phyloP scores from a whole-genome alignment of 192 early-diverging fungal species.

The Coemansia sp. region DNA sequence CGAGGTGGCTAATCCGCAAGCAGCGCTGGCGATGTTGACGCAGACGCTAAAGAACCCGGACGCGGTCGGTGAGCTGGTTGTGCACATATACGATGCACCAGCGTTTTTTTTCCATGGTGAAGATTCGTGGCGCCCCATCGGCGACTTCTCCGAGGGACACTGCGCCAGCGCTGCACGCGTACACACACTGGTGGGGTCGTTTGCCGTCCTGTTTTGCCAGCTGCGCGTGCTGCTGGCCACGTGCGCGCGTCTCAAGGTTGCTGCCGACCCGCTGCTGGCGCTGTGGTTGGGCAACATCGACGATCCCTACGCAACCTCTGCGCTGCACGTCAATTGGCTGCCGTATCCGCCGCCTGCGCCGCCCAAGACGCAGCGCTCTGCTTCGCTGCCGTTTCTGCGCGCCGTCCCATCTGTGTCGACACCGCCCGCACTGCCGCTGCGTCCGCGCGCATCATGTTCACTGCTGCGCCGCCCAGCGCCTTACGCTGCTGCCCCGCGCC shows the following conservation, averaged over 20 bases:
- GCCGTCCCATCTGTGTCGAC: constrained; percentile 12
- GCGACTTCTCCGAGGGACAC: constrained; percentile 47
- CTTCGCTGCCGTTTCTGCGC: constrained; percentile 51
- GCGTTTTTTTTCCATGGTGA: constrained; percentile 42
- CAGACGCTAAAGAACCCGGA: constrained; percentile 43
- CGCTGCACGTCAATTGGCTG: constrained; percentile 39
- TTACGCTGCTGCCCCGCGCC: constrained; percentile 40
- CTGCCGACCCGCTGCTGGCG: constrained; percentile 44
- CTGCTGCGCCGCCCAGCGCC: constrained; percentile 50
- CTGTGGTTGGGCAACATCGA: constrained; percentile 54
- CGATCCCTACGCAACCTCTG: constrained; percentile 44
- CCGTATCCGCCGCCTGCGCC: constrained; percentile 34
- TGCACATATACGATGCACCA: constrained; percentile 46
- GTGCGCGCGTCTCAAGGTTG: constrained; percentile 47
- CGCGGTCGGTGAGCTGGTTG: constrained; percentile 44
- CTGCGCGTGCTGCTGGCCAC: constrained; percentile 47
- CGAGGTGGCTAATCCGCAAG: constrained; percentile 39
- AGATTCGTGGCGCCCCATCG: constrained; percentile 35
- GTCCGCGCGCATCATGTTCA: constrained; percentile 42
- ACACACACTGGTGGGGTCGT: constrained; percentile 42
- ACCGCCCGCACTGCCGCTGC: constrained; percentile 35
- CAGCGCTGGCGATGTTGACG: constrained; percentile 35
- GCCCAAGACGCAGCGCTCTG: constrained; percentile 53
- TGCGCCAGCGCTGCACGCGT: constrained; percentile 34
- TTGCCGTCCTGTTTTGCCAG: constrained; percentile 42